These are phyloP conservation scores for Trypanosoma congolense DNA, from an alignment of 208 protist species.

Conservation along the genomic window DNA sequence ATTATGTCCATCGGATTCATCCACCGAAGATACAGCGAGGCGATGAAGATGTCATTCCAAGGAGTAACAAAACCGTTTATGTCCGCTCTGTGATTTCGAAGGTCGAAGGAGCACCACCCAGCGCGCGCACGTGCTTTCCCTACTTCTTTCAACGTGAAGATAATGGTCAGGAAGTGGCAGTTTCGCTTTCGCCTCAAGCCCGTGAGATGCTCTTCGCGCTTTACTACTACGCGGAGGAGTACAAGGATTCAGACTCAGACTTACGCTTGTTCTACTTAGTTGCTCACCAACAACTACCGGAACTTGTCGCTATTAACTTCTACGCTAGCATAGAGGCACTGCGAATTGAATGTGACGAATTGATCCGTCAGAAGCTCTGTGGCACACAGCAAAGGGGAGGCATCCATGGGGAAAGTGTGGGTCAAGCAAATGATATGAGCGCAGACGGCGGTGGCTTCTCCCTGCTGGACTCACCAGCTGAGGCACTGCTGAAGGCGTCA, in stretches of 20 bases:
- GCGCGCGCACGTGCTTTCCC: slow-evolving; percentile 55
- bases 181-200: slow-evolving; percentile 21
- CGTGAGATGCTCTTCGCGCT: slow-evolving; percentile 69
- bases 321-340: slow-evolving; percentile 70
- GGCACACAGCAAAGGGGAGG: neutral
- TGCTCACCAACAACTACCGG: slow-evolving; percentile 78
- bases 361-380: slow-evolving; percentile 10
- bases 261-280: slow-evolving; percentile 84
- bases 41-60: slow-evolving; percentile 1
- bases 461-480: slow-evolving; percentile 34
- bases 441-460: no score
- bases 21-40: neutral
- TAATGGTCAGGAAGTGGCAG: slow-evolving; percentile 16
- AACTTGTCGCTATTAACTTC: slow-evolving; percentile 83
- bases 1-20: slow-evolving; percentile 26
- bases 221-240: slow-evolving; percentile 81
- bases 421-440: no score
- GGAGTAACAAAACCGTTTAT: neutral
- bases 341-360: slow-evolving; percentile 32
- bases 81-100: slow-evolving; percentile 16
- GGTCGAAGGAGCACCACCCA: slow-evolving; percentile 29
- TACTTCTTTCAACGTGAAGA: slow-evolving; percentile 18
- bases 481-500: slow-evolving; percentile 26
- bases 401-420: neutral
- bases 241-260: slow-evolving; percentile 73